Conservation (phyloP, 75 land plant species). For the Azolla pinnata region DNA sequence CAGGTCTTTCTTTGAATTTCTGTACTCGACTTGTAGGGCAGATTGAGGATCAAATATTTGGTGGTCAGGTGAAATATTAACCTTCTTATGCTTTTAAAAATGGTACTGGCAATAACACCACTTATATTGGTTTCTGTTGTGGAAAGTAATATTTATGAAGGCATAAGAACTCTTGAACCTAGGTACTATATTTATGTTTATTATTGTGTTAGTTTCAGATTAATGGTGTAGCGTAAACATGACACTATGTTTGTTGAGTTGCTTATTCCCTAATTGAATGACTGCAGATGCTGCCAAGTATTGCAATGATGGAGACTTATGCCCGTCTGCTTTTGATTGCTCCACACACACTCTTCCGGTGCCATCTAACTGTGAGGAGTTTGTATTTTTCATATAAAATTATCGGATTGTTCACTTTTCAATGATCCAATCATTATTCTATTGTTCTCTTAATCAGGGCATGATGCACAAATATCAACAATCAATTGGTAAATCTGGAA, state of each 20-base stretch:
- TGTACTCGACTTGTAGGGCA: conserved; percentile 54
- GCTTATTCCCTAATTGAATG: no score
- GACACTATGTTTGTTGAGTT: no score
- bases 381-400: not conserved
- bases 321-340: conserved; percentile 68
- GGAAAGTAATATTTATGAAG: no score
- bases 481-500: conserved; percentile 27
- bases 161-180: no score
- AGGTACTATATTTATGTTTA: no score
- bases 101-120: no score
- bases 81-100: no score
- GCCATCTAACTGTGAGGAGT: conserved; percentile 57
- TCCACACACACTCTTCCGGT: conserved; percentile 83
- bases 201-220: no score
- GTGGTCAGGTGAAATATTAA: conserved; percentile 77
- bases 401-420: not conserved
- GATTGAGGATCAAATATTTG: conserved; percentile 80
- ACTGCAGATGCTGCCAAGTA: conserved; percentile 91
- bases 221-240: no score
- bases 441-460: conserved; percentile 14
- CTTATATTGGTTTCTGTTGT: no score
- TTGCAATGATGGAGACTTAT: conserved; percentile 96
- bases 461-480: conserved; percentile 35
- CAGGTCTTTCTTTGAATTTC: conserved; percentile 78
- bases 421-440: not conserved